These are phyloP conservation scores for Lactuca saligna DNA, from an alignment of 129 eudicot genomes.

Conservation along the genomic window DNA sequence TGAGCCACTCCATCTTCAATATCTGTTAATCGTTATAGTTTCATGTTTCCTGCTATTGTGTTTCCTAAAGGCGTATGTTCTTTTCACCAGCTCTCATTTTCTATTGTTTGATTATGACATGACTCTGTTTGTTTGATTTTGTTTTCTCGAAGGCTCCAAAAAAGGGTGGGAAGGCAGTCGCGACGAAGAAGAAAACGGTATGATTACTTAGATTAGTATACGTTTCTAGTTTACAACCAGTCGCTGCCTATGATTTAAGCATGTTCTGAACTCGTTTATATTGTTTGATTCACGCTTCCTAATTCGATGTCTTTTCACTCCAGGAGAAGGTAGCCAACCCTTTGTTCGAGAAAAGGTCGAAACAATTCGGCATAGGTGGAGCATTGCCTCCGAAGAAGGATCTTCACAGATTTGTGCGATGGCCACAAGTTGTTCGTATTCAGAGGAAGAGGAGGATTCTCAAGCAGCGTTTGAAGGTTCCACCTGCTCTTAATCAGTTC, in stretches of 20 bases:
- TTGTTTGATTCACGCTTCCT: background rate
- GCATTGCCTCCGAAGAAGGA: slow-evolving; percentile 86
- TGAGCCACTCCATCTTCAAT: slow-evolving; percentile 4
- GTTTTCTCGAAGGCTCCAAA: slow-evolving; percentile 58
- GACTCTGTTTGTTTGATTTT: background rate
- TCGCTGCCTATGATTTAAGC: background rate
- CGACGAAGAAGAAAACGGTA: slow-evolving; percentile 65
- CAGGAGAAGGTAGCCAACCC: slow-evolving; percentile 68
- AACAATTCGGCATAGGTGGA: slow-evolving; percentile 93
- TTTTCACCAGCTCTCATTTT: background rate
- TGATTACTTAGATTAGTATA: background rate
- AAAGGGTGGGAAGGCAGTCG: slow-evolving; percentile 63
- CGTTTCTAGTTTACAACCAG: background rate
- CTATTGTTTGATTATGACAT: background rate
- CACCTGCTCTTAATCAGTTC: slow-evolving; percentile 82
- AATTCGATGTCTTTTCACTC: background rate
- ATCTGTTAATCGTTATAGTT: background rate
- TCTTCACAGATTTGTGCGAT: slow-evolving; percentile 66
- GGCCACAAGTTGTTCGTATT: slow-evolving; percentile 77
- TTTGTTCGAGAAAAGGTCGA: slow-evolving; percentile 69
- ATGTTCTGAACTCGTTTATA: background rate
- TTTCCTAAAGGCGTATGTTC: background rate
- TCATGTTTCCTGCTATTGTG: background rate
- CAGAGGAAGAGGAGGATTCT: slow-evolving; percentile 80
- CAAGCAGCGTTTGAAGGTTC: slow-evolving; percentile 87